Conservation (phyloP, 257 asterid genomes). For the Petunia secreta region DNA sequence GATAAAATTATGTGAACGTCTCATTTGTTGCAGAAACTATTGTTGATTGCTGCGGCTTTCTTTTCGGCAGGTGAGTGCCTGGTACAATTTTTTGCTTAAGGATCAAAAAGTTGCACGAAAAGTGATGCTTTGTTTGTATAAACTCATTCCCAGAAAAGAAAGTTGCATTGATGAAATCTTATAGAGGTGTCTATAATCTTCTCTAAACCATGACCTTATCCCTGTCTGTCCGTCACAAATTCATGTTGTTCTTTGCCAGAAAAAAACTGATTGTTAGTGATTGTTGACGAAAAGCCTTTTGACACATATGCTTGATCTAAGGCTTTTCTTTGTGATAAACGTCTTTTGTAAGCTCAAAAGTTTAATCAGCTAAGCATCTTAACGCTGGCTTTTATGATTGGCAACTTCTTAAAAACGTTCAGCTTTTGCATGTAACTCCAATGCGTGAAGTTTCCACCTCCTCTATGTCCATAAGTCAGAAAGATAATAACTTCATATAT, state of each 20-base stretch:
- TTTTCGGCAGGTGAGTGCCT: background rate
- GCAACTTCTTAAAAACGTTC: background rate
- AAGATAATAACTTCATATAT: background rate
- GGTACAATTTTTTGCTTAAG: background rate
- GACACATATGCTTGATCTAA: background rate
- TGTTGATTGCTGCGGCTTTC: background rate
- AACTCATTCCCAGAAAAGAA: background rate
- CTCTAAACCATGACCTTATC: background rate
- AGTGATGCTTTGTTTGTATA: background rate
- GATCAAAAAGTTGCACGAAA: background rate
- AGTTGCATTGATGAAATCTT: background rate
- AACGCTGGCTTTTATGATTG: background rate
- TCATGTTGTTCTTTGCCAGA: background rate
- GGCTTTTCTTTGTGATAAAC: background rate
- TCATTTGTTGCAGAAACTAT: too few relatives aligned
- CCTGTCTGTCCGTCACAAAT: background rate
- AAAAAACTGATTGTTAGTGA: background rate
- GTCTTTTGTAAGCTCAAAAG: background rate
- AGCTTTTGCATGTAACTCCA: background rate
- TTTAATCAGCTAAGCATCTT: slow-evolving; percentile 19
- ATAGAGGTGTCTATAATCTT: background rate
- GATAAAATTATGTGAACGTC: too few relatives aligned
- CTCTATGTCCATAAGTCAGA: background rate
- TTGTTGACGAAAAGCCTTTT: background rate
- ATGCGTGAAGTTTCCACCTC: background rate